These are phyloP conservation scores for Trametes hirsuta DNA, from an alignment of 1,284 basidiomycete species.

Conservation along the genomic window DNA sequence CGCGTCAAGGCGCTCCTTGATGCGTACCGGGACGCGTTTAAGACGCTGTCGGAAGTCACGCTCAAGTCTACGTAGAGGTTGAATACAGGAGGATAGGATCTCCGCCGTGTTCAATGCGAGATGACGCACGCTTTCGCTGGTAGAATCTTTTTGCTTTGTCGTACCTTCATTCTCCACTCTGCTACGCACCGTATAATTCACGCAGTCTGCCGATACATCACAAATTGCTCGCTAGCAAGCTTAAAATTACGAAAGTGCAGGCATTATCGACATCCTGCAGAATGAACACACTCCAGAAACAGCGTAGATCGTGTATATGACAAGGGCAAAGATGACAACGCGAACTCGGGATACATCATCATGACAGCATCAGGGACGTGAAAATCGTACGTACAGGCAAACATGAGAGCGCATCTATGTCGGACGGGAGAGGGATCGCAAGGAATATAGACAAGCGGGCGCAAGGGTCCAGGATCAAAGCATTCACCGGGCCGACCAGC, in stretches of 20 bases:
- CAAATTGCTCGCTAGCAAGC: no score
- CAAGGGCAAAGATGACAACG: background rate
- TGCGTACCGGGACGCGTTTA: slow-evolving; percentile 98
- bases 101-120: background rate
- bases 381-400: slow-evolving; percentile 10
- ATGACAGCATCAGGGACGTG: slow-evolving; percentile 5
- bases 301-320: background rate
- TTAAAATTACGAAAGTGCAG: background rate
- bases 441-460: slow-evolving; percentile 11
- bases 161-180: slow-evolving; percentile 1
- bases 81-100: background rate
- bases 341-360: slow-evolving; percentile 9
- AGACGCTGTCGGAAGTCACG: slow-evolving; percentile 78
- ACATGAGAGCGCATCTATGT: slow-evolving; percentile 7
- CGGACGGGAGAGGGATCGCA: background rate
- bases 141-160: slow-evolving; percentile 11
- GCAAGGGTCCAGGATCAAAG: slow-evolving; percentile 5
- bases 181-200: slow-evolving; percentile 5
- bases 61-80: slow-evolving; percentile 59
- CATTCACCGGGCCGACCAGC: slow-evolving; percentile 17
- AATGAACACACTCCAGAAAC: background rate
- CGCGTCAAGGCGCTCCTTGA: slow-evolving; percentile 94
- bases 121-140: slow-evolving; percentile 12
- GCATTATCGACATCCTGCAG: background rate
- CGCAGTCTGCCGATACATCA: background rate